These are phyloP conservation scores for Naganishia cerealis DNA, from an alignment of 1,284 basidiomycete species.

Conservation along the genomic window DNA sequence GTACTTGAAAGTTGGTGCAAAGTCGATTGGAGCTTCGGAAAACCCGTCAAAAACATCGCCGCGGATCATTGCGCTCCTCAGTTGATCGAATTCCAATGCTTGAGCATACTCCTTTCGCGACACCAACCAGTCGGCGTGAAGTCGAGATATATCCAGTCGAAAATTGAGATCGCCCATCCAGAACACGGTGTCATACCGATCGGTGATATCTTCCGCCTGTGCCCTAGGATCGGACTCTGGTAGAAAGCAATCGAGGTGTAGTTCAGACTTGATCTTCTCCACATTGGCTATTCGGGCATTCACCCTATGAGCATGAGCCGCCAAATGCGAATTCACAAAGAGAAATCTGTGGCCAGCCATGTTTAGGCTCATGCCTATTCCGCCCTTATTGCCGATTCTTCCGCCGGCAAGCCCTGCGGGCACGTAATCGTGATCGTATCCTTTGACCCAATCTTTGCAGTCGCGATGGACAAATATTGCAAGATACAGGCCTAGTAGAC, in stretches of 20 bases:
- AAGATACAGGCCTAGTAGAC: constrained; percentile 60
- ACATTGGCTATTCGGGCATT: constrained; percentile 53
- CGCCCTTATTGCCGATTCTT: constrained; percentile 59
- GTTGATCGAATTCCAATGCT: constrained; percentile 60
- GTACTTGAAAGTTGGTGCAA: constrained; percentile 59
- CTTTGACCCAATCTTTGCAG: constrained; percentile 54
- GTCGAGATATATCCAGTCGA: constrained; percentile 57
- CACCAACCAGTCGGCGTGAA: constrained; percentile 61
- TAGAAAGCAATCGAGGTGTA: constrained; percentile 59
- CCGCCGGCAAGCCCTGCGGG: constrained; percentile 60
- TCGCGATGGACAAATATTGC: constrained; percentile 55
- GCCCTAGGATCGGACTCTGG: constrained; percentile 44
- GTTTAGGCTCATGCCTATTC: constrained; percentile 58
- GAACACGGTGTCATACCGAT: constrained; percentile 59
- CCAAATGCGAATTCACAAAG: constrained; percentile 61
- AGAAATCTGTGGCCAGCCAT: constrained; percentile 58
- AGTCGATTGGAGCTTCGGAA: constrained; percentile 55
- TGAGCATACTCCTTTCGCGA: constrained; percentile 56
- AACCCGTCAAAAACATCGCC: constrained; percentile 55
- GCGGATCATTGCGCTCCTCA: constrained; percentile 55
- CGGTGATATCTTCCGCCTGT: constrained; percentile 53
- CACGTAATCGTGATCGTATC: constrained; percentile 58
- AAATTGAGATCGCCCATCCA: constrained; percentile 60
- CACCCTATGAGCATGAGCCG: constrained; percentile 55
- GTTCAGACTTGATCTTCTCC: constrained; percentile 58